Base-by-base conservation (phyloP, 257 asterid genomes). In the Solanum phureja region DNA sequence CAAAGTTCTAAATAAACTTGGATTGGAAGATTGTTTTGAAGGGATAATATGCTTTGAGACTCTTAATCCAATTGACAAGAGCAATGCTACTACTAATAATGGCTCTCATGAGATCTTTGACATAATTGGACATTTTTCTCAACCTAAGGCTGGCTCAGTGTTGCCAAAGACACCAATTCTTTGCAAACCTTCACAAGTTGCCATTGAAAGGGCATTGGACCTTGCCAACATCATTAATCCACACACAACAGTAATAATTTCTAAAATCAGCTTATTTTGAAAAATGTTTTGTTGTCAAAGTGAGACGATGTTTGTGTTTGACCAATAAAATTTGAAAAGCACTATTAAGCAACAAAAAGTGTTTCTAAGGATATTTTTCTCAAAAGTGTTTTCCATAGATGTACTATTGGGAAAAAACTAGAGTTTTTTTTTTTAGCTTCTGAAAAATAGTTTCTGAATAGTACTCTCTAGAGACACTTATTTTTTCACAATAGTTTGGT, bases 21-120 rank as follows among this genome's bases (percentile, higher is more conserved):
- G 98, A 6, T 83, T 97, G 71, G 97, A 95, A 83, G 99, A 92
- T 83, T 97, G 99, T 88, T 97, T 97, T 42, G 99, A 97, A 90
- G 98, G 98, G 87, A 96, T 97, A 87, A 89, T 97, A 73, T 97
- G 99, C 86, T 97, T 97, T 77, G 99, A 97, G 93, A 95, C 98
- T 18, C 95, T 97, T 42, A 97, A 97, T 79, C 99, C 98, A 21
- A 90, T 86, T 33, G 95, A 92, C 88, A 94, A 93, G 89, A 92
- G 49, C 91, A 87, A 91, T 37, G 58, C 88, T 5, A 21, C 35
- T 42, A 66, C 31, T 44, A 66, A 79, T 60, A 60, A 83, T 31
- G 86, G 83, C 83, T 58, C 90, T 40, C 27, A 58, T 58, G 92
- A 89, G 85, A 92, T 95, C 40, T 97, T 97, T 75, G 96, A 97